Base-by-base conservation (phyloP, 2,329 filamentous ascomycete species). In the Lanzia echinophila region DNA sequence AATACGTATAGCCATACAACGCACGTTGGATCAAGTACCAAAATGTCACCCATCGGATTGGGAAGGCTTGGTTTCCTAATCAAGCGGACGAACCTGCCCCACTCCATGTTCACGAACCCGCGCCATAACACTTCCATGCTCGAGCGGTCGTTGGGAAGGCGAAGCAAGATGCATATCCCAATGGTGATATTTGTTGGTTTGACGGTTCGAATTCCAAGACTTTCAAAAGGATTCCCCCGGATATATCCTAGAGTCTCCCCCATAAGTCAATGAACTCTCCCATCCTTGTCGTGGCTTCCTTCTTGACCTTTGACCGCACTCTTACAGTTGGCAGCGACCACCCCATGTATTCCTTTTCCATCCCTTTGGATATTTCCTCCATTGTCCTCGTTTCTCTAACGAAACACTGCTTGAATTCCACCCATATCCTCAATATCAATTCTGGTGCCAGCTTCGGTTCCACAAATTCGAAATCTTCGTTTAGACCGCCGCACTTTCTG, bases 331-430 rank as follows among this genome's bases (percentile, higher is more conserved):
- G 65, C 11, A 67, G 50, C 1, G 22, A 50, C 38, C 58, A 66
- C 3, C 32, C 38, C 12, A 57, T 42, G 49, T 67, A 65, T 13
- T 60, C 60, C 50, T 32, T 50, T 11, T 56, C 63, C 15, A 41
- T 45, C n/a, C 60, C 56, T 22, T 39, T 44, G 31, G 58, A 62
- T 6, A 64, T 60, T 13, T 63, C 60, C 39, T 62, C 57, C 50
- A 66, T 36, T 3, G 56, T 41, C 28, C 50, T 60, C 32, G 66
- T 62, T 47, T 67, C 65, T 36, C 53, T 51, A 6, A 59, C 36
- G 49, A 67, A 64, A 15, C 50, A 53, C 38, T 61, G 62, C 10
- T 60, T 56, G 43, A 67, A 67, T 42, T 59, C 61, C 20, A 59
- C 62, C 65, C 64, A 65, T n/a, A 61, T 60, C 42, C 53, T 46